phyloP scores from a whole-genome alignment of 805 yeast genomes.

The Candida ipomoeae region DNA sequence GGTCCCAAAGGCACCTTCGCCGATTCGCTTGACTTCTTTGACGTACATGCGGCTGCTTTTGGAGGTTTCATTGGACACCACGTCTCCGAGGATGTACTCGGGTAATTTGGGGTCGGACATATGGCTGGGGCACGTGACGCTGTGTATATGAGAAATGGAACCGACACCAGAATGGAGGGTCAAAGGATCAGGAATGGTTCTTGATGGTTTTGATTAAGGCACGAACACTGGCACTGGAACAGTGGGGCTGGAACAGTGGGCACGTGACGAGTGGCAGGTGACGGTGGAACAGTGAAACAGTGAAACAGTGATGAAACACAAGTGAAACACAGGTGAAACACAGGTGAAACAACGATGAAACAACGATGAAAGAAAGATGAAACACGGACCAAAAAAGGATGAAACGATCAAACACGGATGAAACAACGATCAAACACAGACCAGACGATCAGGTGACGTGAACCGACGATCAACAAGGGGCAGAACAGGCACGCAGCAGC shows the following conservation, averaged over 20 bases:
- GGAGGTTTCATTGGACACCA: conserved; percentile 56
- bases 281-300: not conserved
- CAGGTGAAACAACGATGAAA: not conserved
- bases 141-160: too few relatives aligned
- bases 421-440: not conserved
- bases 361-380: not conserved
- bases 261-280: not conserved
- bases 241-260: too few relatives aligned
- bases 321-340: not conserved
- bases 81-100: conserved; percentile 40
- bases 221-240: too few relatives aligned
- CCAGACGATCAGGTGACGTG: not conserved
- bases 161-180: too few relatives aligned
- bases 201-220: too few relatives aligned
- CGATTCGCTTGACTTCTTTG: conserved; percentile 68
- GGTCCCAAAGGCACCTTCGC: conserved; percentile 85
- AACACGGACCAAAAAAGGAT: not conserved
- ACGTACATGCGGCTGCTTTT: conserved; percentile 58
- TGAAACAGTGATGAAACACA: not conserved
- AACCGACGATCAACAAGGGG: not conserved
- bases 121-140: not conserved
- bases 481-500: not conserved
- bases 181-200: too few relatives aligned
- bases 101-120: conserved; percentile 13
- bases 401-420: not conserved